Evolutionary conservation across 441 rosid species (phyloP), one percentile per base, ranked within the genome.

Genomic region (Omphalea diandra): DNA sequence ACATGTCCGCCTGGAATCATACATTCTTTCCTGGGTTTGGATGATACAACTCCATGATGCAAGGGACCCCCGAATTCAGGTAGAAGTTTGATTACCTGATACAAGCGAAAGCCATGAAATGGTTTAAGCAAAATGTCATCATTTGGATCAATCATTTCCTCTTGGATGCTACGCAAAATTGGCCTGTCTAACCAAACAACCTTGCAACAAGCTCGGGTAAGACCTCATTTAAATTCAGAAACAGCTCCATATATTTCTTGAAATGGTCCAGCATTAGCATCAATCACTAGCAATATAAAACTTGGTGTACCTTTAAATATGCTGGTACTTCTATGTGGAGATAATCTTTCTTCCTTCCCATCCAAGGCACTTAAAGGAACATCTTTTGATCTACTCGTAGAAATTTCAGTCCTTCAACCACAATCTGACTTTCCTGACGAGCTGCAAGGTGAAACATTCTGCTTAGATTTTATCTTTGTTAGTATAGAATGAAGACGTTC

Each of bases 181-280:
- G 88, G 87, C 54, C 77, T 86, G 55, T 85, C 88, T 26, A 94
- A 72, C 98, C 98, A 94, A 62, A 91, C 88, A 27, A 89, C 92
- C 80, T 74, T 86, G 70, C 83, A 87, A n/a, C 40, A 49, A 50
- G 53, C 44, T 47, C 61, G 52, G 5, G 69, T 72, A 53, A 86
- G 71, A 31, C 80, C 76, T 69, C 73, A 77, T 46, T 82, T 81
- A 67, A 91, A 89, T 47, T 84, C 83, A 36, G 79, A 24, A 17
- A 93, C 81, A 64, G 44, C 65, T 38, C 62, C 70, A 18, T 50
- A 44, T 1, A 89, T 68, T 22, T 86, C 83, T 33, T 12, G 24
- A 68, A 83, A 77, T 4, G 88, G 82, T 60, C 87, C 96, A 4
- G 81, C 73, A 44, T 73, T 76, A 8, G 85, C 83, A 75, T 91